Base-by-base conservation (phyloP, 805 yeast species). In the Starmerella sp. region DNA sequence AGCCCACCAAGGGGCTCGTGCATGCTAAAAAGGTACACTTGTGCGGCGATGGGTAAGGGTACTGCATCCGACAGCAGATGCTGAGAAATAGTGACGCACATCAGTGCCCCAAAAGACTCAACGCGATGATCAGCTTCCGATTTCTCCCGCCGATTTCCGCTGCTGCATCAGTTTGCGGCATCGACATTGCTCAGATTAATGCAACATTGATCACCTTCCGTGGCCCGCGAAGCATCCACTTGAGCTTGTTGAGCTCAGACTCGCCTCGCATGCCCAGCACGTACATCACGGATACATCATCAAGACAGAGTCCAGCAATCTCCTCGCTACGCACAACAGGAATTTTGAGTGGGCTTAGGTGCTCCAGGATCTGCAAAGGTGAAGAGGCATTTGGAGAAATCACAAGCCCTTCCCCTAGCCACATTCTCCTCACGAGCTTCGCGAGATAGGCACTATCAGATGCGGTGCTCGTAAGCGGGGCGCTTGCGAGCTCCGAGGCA, bases 331-430 rank as follows among this genome's bases (percentile, higher is more conserved):
- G 48, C 17, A 55, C 55, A 1, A 58, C 43, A 0, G 56, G 54
- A 8, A 32, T 48, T 2, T 28, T 46, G 5, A 46, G 32, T 4
- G 37, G 32, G 11, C 14, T 32, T 22, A 58, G 37, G 11, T 29
- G 15, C 6, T 34, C 39, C 35, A 48, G 55, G 6, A 60, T 42
- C 35, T 51, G 39, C 4, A 29, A 9, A 2, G 58, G 44, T 6
- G 60, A 54, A 6, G 53, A 15, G 5, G 7, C 1, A 13, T 42
- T 41, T 0, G 62, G 58, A 3, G 54, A 53, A 1, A 57, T 29
- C 17, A 61, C 57, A 8, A 61, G 42, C 15, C 62, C 61, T 29
- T 53, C 45, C 15, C 63, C 63, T 9, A 37, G 30, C 59, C 60
- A 56, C 6, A 36, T 38, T 11, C 51, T 28, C 14, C 47, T 17